A percentile compares a stretch with the other conserved stretches of the same genome.
phyloP scores from a whole-genome alignment of 2,329 filamentous ascomycete genomes.

The Alternaria triticina region DNA sequence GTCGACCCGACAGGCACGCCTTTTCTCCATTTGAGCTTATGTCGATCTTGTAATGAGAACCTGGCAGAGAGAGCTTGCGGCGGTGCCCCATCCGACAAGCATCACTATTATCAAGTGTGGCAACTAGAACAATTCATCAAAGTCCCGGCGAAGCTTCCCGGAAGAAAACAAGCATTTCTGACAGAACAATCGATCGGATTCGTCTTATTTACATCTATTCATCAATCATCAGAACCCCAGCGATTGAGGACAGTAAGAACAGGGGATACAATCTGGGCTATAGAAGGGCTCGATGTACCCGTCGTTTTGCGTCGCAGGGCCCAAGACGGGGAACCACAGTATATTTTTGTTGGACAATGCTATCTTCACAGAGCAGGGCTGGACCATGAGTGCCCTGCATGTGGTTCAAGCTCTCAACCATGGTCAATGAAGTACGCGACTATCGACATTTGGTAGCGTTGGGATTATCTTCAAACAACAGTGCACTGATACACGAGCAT shows the following conservation, averaged over 20 bases:
- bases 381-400: not conserved
- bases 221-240: not conserved
- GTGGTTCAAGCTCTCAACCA: not conserved
- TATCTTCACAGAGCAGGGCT: not conserved
- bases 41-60: no score
- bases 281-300: not conserved
- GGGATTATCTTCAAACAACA: no score
- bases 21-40: no score
- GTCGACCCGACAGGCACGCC: no score
- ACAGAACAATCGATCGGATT: not conserved
- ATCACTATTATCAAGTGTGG: no score
- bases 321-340: rapidly evolving
- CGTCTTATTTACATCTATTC: not conserved
- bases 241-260: not conserved
- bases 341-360: not conserved
- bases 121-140: no score
- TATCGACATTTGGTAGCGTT: not conserved
- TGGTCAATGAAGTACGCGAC: not conserved
- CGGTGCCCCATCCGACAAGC: no score
- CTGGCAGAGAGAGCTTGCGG: no score
- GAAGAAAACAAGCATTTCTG: no score
- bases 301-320: not conserved
- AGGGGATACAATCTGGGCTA: not conserved
- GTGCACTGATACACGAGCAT: not conserved
- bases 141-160: no score